phyloP scores from a whole-genome alignment of 2,329 filamentous ascomycete species.

The Fusarium sororula region DNA sequence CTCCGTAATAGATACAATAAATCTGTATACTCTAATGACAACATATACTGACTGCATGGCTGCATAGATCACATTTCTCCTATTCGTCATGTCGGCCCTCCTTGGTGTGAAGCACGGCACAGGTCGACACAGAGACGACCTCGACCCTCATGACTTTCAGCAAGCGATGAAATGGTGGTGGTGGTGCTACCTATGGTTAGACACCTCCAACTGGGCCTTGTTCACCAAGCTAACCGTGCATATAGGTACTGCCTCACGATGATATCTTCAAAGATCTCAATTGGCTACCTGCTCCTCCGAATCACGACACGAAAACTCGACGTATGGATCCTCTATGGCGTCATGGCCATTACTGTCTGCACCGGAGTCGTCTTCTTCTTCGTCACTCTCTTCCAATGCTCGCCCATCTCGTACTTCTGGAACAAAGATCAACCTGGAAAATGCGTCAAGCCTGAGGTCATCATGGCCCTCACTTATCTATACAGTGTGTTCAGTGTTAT shows the following conservation, averaged over 20 bases:
- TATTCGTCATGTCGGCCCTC: slow-evolving; percentile 48
- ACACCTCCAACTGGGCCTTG: too few species aligned
- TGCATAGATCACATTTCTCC: slow-evolving; percentile 47
- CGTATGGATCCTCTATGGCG: slow-evolving; percentile 48
- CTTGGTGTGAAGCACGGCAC: slow-evolving; percentile 53
- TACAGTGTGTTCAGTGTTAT: slow-evolving; percentile 61
- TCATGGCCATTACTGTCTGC: slow-evolving; percentile 48
- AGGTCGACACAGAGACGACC: slow-evolving; percentile 49
- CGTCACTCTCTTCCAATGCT: slow-evolving; percentile 53
- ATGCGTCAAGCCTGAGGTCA: slow-evolving; percentile 53
- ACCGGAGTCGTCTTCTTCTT: slow-evolving; percentile 54
- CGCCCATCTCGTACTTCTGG: slow-evolving; percentile 54
- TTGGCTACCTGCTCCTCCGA: slow-evolving; percentile 54
- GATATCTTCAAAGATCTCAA: slow-evolving; percentile 53
- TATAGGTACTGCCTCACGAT: slow-evolving; percentile 47
- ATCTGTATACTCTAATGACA: background rate
- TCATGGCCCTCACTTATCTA: slow-evolving; percentile 62
- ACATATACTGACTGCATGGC: background rate
- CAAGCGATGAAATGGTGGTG: slow-evolving; percentile 51
- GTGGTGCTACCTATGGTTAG: slow-evolving; percentile 48
- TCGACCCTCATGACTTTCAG: slow-evolving; percentile 39
- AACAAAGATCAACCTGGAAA: slow-evolving; percentile 45
- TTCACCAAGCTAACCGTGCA: background rate
- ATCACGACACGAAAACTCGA: slow-evolving; percentile 49
- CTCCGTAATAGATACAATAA: background rate